Base-by-base conservation (phyloP, 2,329 filamentous ascomycete genomes). In the Trichophyton simii region DNA sequence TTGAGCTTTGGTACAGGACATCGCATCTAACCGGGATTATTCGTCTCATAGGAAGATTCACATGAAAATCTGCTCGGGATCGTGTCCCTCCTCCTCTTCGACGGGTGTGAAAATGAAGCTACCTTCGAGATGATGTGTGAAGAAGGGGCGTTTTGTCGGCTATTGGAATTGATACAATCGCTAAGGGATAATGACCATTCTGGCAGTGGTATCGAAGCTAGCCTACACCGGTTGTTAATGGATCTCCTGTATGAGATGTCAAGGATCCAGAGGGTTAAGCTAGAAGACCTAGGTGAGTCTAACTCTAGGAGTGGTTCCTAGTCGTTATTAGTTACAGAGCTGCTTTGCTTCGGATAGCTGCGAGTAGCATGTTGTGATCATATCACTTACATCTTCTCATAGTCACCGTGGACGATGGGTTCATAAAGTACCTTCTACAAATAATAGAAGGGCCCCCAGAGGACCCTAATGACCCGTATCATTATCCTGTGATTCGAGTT, bases 231-330 rank as follows among this genome's bases (percentile, higher is more conserved):
- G 41, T 77, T 94, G 64, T 78, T 97, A 59, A 80, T 99, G 68
- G 88, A 96, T 73, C 78, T 99, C 61, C 82, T 96, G 71, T 99
- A 96, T 75, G 94, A 97, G 78, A 96, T 96, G 88, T 91, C 90
- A 52, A 83, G 95, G 63, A 90, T 97, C 72, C 91, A 97, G 74
- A 83, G 86, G 65, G 77, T 99, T 63, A 86, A 83, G 60, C 77
- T 82, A 63, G 84, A 89, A 66, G 92, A 99, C 71, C 76, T 99
- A 66, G 83, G 75, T 89, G 83, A 61, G 87, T 74, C 38, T 6
- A 5, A 61, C 87, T 74, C 38, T 6, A 5, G 42, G 13, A 3
- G 38, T 34, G 15, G 9, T 8, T n/a, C 8, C 15, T 8, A 31
- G 28, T 7, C 6, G 28, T 31, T 31, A 31, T 31, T 31, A 6